Evolutionary conservation across 352 stramenopile species (phyloP), one percentile per base, ranked within the genome.

Genomic region (Globisporangium middletonii): DNA sequence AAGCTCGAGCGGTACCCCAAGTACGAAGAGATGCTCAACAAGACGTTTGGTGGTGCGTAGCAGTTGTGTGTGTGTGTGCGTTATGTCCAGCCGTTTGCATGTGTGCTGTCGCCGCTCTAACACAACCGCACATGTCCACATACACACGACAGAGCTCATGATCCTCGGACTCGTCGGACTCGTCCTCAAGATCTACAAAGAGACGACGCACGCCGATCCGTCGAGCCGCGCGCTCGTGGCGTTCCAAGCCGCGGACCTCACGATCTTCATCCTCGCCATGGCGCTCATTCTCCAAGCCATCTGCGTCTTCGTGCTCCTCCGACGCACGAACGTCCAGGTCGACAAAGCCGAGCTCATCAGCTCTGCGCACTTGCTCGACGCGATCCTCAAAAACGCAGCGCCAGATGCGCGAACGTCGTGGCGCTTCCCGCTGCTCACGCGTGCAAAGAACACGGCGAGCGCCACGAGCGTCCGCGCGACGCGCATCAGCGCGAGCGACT

Each of bases 21-120:
- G 64, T 89, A 86, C 55, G 59, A 83, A 51, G 71, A 87, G 43
- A 89, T 89, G 68, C 63, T 88, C 33, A 78, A 69, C 26, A 89
- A 89, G 52, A 69, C 67, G 8, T 88, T 75, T 54, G 55, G 69
- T 9, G 57, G 57, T 53, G 33, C 57, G 57, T 59, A 18, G 3
- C 41, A 16, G 38, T 9, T 50, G 8, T 37, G 45, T 33, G n/a
- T 27, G 2, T 43, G 46, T 18, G 33, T 55, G 7, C 41, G 23
- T n/a, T n/a, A n/a, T n/a, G n/a, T n/a, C n/a, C 23, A 23, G 23
- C 0, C 23, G 0, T 23, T 23, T 0, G 23, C 23, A 23, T 23
- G 23, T n/a, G n/a, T n/a, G n/a, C n/a, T n/a, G n/a, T n/a, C n/a
- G n/a, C n/a, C 23, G 23, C 23, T 23, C 23, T 23, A 0, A 23